Percentiles rank a stretch among this genome's conserved stretches.
Conservation (phyloP, 176 grass and related monocot species). For the Cenchrus americanus region DNA sequence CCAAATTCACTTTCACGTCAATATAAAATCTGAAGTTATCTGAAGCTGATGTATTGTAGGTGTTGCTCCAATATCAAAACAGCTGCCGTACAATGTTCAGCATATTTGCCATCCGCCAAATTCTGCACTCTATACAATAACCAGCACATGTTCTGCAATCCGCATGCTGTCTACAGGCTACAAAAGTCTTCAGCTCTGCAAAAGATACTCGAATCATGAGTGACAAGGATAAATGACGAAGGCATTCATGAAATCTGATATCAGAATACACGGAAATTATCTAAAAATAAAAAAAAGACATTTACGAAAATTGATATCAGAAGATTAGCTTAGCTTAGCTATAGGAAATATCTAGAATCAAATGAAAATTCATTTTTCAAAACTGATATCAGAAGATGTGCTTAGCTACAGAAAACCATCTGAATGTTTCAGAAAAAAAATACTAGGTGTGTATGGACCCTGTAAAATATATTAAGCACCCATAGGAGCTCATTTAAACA, state of each 20-base stretch:
- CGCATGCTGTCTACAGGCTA: constrained; percentile 8
- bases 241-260: background rate
- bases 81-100: background rate
- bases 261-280: constrained; percentile 1
- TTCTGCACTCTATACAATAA: constrained; percentile 21
- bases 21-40: background rate
- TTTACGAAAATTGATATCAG: background rate
- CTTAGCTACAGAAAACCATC: background rate
- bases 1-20: background rate
- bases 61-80: constrained; percentile 2
- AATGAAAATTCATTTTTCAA: background rate
- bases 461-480: constrained; percentile 44
- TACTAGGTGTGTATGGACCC: background rate
- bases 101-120: constrained; percentile 29
- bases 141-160: background rate
- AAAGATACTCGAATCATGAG: constrained; percentile 24
- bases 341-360: background rate
- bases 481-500: constrained; percentile 11
- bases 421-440: background rate
- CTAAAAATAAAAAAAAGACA: background rate
- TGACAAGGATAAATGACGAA: background rate
- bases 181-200: constrained; percentile 15
- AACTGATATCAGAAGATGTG: constrained; percentile 16
- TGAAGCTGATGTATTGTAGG: too few relatives aligned
- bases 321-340: constrained; percentile 1